These are phyloP conservation scores for Athelia psychrophila DNA, from an alignment of 1,284 basidiomycete species.

Conservation along the genomic window DNA sequence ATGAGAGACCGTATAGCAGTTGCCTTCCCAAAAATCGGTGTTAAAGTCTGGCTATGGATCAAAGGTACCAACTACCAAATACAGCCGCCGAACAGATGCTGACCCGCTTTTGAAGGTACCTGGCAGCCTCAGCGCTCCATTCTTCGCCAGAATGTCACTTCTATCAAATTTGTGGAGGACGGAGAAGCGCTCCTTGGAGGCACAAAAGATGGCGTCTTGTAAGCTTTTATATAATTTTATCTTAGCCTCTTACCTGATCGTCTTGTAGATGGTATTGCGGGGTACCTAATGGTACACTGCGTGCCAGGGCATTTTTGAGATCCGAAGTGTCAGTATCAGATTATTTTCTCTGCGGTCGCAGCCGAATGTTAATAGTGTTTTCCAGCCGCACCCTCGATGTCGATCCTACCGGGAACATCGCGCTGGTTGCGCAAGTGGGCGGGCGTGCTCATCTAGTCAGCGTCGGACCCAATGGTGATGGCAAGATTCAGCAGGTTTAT, in stretches of 20 bases:
- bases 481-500: conserved; percentile 51
- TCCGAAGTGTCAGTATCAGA: conserved; percentile 47
- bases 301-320: conserved; percentile 53
- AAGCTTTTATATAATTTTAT: conserved; percentile 19
- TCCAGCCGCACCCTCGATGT: conserved; percentile 50
- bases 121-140: conserved; percentile 63
- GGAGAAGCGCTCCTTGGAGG: conserved; percentile 64
- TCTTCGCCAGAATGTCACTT: conserved; percentile 55
- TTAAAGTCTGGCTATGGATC: conserved; percentile 62
- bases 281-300: conserved; percentile 59
- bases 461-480: conserved; percentile 42
- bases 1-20: conserved; percentile 56
- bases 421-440: conserved; percentile 47
- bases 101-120: conserved; percentile 32
- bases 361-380: conserved; percentile 3
- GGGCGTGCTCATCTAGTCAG: conserved; percentile 48
- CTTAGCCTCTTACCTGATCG: conserved; percentile 12
- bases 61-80: conserved; percentile 39
- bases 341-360: conserved; percentile 5
- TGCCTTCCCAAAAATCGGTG: conserved; percentile 51
- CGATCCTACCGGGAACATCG: conserved; percentile 41
- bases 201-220: conserved; percentile 67
- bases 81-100: not conserved
- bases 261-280: conserved; percentile 56
- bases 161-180: conserved; percentile 57